Evolutionary conservation across 2,329 filamentous ascomycete species (phyloP).

Genomic region (Botrytis byssoidea): DNA sequence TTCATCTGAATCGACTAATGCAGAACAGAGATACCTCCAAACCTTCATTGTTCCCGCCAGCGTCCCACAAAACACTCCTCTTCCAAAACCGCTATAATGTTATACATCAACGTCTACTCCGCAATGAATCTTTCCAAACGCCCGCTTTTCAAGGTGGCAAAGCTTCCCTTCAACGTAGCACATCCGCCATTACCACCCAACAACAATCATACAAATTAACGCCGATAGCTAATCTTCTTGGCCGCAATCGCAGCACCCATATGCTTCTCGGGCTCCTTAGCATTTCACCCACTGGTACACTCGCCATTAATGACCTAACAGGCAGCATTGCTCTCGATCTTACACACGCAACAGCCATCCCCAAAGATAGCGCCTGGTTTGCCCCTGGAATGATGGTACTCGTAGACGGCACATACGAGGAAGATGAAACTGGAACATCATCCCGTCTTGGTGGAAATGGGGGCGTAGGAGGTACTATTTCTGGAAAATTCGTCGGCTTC

Average conservation of each 20-base stretch:
- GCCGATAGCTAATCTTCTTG: constrained; percentile 72
- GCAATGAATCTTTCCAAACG: constrained; percentile 89
- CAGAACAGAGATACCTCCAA: constrained; percentile 55
- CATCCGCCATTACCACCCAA: constrained; percentile 51
- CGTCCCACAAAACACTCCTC: constrained; percentile 77
- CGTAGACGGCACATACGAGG: constrained; percentile 93
- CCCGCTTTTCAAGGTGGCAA: constrained; percentile 67
- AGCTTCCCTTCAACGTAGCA: constrained; percentile 55
- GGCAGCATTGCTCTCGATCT: constrained; percentile 86
- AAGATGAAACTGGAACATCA: constrained; percentile 72
- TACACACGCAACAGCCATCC: constrained; percentile 75
- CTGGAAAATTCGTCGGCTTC: constrained; percentile 87
- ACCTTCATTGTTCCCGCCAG: constrained; percentile 70
- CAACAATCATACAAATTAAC: constrained; percentile 83
- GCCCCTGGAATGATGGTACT: constrained; percentile 94
- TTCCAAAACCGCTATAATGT: constrained; percentile 92
- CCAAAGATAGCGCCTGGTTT: constrained; percentile 87
- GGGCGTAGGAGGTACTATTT: constrained; percentile 85
- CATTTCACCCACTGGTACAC: constrained; percentile 74
- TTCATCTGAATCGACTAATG: constrained; percentile 22
- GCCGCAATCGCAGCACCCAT: constrained; percentile 79
- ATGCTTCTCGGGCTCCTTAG: constrained; percentile 82
- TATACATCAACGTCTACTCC: constrained; percentile 84
- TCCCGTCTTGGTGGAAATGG: constrained; percentile 71
- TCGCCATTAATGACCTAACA: constrained; percentile 82